Base-by-base conservation (phyloP, 495 filamentous ascomycete genomes). In the Penicillium argentinense region DNA sequence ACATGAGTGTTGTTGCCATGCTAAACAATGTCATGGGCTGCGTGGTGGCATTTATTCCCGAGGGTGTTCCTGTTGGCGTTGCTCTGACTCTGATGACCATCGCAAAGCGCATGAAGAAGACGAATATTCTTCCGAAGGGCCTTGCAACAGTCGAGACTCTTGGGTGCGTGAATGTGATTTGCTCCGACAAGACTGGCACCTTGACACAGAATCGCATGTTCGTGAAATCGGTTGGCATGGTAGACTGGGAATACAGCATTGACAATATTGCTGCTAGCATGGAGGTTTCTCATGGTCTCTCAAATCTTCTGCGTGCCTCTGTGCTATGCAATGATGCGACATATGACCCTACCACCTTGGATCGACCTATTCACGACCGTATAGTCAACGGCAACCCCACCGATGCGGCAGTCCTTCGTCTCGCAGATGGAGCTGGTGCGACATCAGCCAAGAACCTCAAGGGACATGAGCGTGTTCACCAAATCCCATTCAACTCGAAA, bases 401-500 rank as follows among this genome's bases (percentile, higher is more conserved):
- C 0, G 86, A 89, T 62, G 77, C 81, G 39, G 84, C 87, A 6
- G 74, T 88, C 21, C 64, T 91, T 13, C 75, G 84, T 24, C 81
- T 88, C 38, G 77, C 82, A 0, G 84, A 88, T 56, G 68, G 65
- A 9, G 65, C 86, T n/a, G 71, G 72, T 2, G 62, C 78, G 0
- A 69, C 78, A 8, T 57, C 79, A 3, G 63, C 74, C 9, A 63
- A 68, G 13, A 59, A 71, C 27, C 45, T 65, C 3, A 48, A 44
- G 9, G 34, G 45, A 13, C 85, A 79, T 73, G 73, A 76, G 32
- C 80, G 78, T 28, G 72, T 79, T 5, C 86, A 81, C 60, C 78
- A 87, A 49, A 66, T 88, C 5, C 81, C 81, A 0, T 89, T 91
- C 68, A 91, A 89, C 60, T 84, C 79, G 56, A 87, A 87, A 68